phyloP scores from a whole-genome alignment of 306 rosid genomes.

The Prunus davidiana region DNA sequence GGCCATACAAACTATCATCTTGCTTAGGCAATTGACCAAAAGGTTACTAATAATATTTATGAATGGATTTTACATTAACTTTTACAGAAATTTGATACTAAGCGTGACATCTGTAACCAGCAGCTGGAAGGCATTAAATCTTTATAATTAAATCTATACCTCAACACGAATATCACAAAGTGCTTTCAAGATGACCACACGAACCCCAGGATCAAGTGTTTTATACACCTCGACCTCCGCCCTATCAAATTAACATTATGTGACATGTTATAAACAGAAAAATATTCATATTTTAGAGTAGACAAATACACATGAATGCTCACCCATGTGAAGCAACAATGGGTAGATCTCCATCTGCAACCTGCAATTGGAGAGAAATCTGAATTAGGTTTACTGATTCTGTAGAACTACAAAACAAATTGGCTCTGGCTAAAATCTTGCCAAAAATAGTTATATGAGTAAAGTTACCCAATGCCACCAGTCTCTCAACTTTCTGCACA shows the following conservation, averaged over 20 bases:
- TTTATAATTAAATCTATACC: conserved; percentile 42
- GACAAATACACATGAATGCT: conserved; percentile 27
- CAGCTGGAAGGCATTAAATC: background rate
- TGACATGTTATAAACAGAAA: conserved; percentile 30
- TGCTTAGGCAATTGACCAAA: conserved; percentile 1
- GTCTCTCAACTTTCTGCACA: conserved; percentile 97
- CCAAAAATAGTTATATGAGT: conserved; percentile 25
- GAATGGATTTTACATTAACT: background rate
- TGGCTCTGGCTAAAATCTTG: conserved; percentile 1
- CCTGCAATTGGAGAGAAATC: conserved; percentile 51
- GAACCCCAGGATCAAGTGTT: conserved; percentile 86
- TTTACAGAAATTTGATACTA: background rate
- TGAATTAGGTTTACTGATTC: conserved; percentile 21
- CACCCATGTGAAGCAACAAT: conserved; percentile 98
- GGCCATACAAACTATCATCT: background rate
- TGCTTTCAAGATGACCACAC: conserved; percentile 94
- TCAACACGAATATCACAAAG: conserved; percentile 98
- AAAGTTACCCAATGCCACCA: conserved; percentile 99
- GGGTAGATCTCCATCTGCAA: conserved; percentile 95
- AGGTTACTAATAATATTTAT: background rate
- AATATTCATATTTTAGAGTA: conserved; percentile 22
- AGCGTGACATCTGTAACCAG: background rate
- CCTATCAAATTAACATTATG: conserved; percentile 47
- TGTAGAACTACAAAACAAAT: conserved; percentile 16
- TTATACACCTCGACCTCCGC: conserved; percentile 79